Base-by-base conservation (phyloP, 768 basidiomycete species). In the Phaeotremella skinneri region DNA sequence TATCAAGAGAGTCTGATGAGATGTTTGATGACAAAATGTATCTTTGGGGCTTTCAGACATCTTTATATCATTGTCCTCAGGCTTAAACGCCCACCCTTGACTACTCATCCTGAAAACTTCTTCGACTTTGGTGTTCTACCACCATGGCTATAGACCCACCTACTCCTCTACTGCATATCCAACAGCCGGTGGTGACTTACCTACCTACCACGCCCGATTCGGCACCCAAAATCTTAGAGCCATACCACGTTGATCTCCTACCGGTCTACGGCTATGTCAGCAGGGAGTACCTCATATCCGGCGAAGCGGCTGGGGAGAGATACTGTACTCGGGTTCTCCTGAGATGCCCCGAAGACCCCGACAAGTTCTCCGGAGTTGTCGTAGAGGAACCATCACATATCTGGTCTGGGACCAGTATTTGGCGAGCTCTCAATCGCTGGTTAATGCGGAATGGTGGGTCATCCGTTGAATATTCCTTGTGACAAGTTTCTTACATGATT, bases 331-430 rank as follows among this genome's bases (percentile, higher is more conserved):
- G 52, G n/a, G 6, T 53, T 17, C 34, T 53, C 27, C 52, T 53
- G 7, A 13, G 52, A 53, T 53, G 32, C 26, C 52, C 52, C n/a
- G 52, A 17, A 2, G 52, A 53, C 16, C 13, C 1, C 13, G 20
- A 9, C 3, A 31, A 17, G 25, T 53, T 53, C 25, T 37, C 52
- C 2, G 52, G 52, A 4, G 37, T 53, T 7, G 52, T 53, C 16
- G 52, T 53, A 7, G 52, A 39, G n/a, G 52, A 53, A 34, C 52
- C 52, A 53, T 31, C 52, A 16, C 52, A 53, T 39, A 53, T 53
- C 4, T 53, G 52, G 52, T 37, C 32, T 2, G 52, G 52, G 14
- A 53, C 52, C 43, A 31, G 32, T 53, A 53, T 53, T 25, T 53
- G 52, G 52, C 13, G 52, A 53, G 52, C 52, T n/a, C 34, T 34